A percentile compares a stretch with the other conserved stretches of the same genome.
Conservation (phyloP, 345 rosid genomes). For the Corchorus capsularis region DNA sequence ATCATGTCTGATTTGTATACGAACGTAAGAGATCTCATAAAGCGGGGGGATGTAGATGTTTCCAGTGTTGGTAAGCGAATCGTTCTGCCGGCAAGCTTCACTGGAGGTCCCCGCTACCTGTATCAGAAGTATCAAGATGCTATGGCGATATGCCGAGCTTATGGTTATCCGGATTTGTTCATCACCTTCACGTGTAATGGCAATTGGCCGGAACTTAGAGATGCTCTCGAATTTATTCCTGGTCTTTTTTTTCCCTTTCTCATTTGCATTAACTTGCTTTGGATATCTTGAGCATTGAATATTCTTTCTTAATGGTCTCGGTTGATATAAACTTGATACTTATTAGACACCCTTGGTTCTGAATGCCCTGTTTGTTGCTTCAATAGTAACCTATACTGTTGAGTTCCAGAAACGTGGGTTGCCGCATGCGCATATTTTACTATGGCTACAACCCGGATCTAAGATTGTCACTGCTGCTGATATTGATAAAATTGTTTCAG, state of each 20-base stretch:
- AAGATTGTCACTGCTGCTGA: background rate
- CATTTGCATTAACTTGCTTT: no score
- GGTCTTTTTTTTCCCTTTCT: no score
- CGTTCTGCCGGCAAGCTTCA: background rate
- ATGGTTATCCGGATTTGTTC: background rate
- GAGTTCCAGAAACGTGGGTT: background rate
- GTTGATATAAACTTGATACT: no score
- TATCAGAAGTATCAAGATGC: constrained; percentile 8
- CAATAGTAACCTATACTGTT: background rate
- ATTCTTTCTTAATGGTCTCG: no score
- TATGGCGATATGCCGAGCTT: background rate
- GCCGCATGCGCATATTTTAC: background rate
- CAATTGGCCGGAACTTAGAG: background rate
- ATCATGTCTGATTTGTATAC: background rate
- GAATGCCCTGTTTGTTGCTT: no score
- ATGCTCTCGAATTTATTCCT: background rate
- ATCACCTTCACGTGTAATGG: background rate
- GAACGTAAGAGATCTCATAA: background rate
- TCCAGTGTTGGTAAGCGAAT: background rate
- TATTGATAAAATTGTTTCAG: background rate
- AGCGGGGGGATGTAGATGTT: background rate
- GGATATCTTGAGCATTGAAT: no score
- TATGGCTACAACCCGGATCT: background rate
- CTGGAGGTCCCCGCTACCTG: background rate
- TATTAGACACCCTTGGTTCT: no score